Evolutionary conservation across 352 stramenopile species (phyloP).

Genomic region (Globisporangium heterothallicum): DNA sequence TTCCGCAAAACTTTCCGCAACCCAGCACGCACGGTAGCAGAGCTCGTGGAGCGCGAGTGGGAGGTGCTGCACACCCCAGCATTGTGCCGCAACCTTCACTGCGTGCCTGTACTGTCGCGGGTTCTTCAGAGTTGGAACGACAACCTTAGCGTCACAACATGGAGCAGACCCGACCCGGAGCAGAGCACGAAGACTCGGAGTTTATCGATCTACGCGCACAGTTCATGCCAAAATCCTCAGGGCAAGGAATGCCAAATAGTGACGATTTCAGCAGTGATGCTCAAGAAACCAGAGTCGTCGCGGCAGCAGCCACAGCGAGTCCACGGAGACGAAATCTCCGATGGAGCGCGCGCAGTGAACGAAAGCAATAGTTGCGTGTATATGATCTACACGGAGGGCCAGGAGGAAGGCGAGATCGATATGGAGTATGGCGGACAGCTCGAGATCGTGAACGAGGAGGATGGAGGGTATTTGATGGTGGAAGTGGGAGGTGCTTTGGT

Average conservation of each 20-base stretch:
- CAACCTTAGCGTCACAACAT: slow-evolving; percentile 7
- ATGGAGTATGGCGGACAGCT: slow-evolving; percentile 6
- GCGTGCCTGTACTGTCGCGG: slow-evolving; percentile 4
- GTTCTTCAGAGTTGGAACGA: slow-evolving; percentile 6
- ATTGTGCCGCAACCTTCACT: slow-evolving; percentile 4
- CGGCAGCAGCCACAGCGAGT: neutral
- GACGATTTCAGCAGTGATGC: slow-evolving; percentile 4
- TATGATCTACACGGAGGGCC: neutral
- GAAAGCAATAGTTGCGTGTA: slow-evolving; percentile 5
- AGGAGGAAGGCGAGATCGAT: neutral
- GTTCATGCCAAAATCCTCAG: neutral
- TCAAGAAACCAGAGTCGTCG: neutral
- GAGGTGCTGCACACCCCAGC: slow-evolving; percentile 6
- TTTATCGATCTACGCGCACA: neutral
- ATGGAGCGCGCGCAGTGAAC: slow-evolving; percentile 1
- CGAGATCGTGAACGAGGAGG: slow-evolving; percentile 8
- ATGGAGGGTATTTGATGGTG: slow-evolving; percentile 11
- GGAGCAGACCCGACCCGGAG: slow-evolving; percentile 6
- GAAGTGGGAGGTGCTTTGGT: slow-evolving; percentile 7
- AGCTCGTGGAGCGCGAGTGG: slow-evolving; percentile 3
- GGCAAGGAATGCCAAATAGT: neutral
- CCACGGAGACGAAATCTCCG: neutral
- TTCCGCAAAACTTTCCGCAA: slow-evolving; percentile 8
- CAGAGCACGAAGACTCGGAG: neutral
- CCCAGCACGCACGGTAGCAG: neutral